These are phyloP conservation scores for Angomonas ambiguus DNA, from an alignment of 208 protist genomes.

Conservation along the genomic window DNA sequence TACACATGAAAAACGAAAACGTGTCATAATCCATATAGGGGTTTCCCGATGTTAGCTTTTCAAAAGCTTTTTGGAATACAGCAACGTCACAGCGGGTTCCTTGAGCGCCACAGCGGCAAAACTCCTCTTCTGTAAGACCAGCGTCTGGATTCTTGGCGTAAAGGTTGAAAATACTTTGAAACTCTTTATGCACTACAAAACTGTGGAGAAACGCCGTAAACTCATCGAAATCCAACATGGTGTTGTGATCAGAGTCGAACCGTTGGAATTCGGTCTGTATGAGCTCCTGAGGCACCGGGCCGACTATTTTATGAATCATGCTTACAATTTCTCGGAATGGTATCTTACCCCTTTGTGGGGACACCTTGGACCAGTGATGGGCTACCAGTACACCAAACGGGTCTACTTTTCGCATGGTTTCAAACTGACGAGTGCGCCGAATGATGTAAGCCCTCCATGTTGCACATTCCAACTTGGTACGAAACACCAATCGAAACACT, in stretches of 20 bases:
- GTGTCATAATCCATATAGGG: slow-evolving; percentile 6
- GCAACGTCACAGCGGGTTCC: not conserved
- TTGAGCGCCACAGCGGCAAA: slow-evolving; percentile 12
- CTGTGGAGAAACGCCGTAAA: slow-evolving; percentile 27
- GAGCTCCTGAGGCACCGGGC: slow-evolving; percentile 11
- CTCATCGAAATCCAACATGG: slow-evolving; percentile 20
- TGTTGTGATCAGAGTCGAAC: slow-evolving; percentile 12
- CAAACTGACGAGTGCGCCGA: slow-evolving; percentile 16
- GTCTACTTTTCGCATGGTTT: slow-evolving; percentile 12
- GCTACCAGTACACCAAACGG: slow-evolving; percentile 5
- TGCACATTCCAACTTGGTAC: slow-evolving; percentile 21
- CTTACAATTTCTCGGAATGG: slow-evolving; percentile 3
- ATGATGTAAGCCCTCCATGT: slow-evolving; percentile 28
- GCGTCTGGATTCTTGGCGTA: slow-evolving; percentile 16
- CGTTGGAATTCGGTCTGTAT: slow-evolving; percentile 9
- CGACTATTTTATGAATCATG: slow-evolving; percentile 12
- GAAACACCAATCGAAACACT: slow-evolving; percentile 34
- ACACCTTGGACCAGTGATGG: slow-evolving; percentile 12
- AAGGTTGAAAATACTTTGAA: slow-evolving; percentile 15
- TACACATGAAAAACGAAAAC: slow-evolving; percentile 25
- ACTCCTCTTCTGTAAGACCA: slow-evolving; percentile 28
- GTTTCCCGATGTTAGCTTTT: not conserved
- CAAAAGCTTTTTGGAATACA: not conserved
- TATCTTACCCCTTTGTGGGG: not conserved
- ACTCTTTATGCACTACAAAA: slow-evolving; percentile 18